Evolutionary conservation across 306 rosid species (phyloP).

Genomic region (Pachyrhizus erosus): DNA sequence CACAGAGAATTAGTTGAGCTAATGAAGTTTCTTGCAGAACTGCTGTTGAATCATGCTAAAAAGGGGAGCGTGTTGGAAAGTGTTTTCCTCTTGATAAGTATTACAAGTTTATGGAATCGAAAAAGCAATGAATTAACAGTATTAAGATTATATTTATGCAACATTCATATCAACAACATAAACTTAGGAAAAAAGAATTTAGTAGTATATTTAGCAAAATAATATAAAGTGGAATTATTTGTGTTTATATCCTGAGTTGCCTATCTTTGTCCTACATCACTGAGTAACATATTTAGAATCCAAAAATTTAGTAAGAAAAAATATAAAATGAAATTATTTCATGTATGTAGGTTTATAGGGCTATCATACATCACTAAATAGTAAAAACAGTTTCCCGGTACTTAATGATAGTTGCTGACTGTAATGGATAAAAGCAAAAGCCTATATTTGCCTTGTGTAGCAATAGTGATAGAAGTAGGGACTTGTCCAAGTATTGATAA

Average conservation of each 20-base stretch:
- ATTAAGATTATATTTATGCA: background rate
- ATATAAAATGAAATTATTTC: background rate
- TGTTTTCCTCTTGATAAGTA: background rate
- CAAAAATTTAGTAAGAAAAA: background rate
- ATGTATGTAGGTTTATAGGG: background rate
- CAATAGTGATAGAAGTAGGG: slow-evolving; percentile 14
- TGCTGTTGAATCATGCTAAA: background rate
- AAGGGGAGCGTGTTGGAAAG: background rate
- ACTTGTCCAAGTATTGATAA: slow-evolving; percentile 40
- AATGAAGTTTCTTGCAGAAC: background rate
- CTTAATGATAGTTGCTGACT: slow-evolving; percentile 31
- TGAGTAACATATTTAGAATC: background rate
- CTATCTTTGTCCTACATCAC: background rate
- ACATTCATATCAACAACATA: background rate
- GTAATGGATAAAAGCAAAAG: slow-evolving; percentile 36
- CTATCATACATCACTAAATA: slow-evolving; percentile 14
- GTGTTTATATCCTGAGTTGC: background rate
- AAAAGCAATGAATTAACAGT: background rate
- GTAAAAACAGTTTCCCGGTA: background rate
- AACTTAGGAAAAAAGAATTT: background rate
- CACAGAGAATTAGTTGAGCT: background rate
- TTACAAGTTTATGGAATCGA: background rate
- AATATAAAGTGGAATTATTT: background rate
- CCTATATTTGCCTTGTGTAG: background rate
- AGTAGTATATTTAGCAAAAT: background rate